Evolutionary conservation across 805 yeast species (phyloP).

Genomic region (Priceomyces carsonii): DNA sequence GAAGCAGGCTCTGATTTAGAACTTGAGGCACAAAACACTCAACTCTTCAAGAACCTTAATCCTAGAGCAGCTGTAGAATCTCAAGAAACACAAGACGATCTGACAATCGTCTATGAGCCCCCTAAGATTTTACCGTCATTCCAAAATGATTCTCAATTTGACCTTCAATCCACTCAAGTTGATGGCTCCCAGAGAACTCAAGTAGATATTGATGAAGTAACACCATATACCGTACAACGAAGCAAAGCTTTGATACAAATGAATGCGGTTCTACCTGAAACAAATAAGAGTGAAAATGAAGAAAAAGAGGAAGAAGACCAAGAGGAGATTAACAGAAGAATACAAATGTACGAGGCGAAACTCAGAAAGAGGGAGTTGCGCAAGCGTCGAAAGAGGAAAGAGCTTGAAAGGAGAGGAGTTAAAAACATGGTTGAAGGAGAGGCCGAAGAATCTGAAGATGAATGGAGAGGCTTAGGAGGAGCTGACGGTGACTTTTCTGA

Average conservation of each 20-base stretch:
- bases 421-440: slow-evolving; percentile 70
- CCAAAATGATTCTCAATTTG: slow-evolving; percentile 20
- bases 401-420: slow-evolving; percentile 59
- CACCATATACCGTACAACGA: neutral
- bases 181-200: slow-evolving; percentile 1
- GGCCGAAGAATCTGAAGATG: slow-evolving; percentile 89
- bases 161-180: slow-evolving; percentile 10
- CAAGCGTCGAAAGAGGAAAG: slow-evolving; percentile 40
- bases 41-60: slow-evolving; percentile 29
- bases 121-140: slow-evolving; percentile 19
- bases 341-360: slow-evolving; percentile 40
- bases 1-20: neutral
- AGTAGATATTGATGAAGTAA: no score
- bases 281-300: slow-evolving; percentile 21
- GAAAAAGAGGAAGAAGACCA: slow-evolving; percentile 25
- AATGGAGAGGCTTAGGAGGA: slow-evolving; percentile 83
- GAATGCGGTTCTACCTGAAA: slow-evolving; percentile 9
- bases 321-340: slow-evolving; percentile 25
- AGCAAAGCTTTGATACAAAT: slow-evolving; percentile 16
- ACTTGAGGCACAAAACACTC: slow-evolving; percentile 9
- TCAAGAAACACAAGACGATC: slow-evolving; percentile 8
- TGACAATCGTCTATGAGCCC: neutral
- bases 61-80: slow-evolving; percentile 16
- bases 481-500: slow-evolving; percentile 59
- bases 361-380: slow-evolving; percentile 35